Evolutionary conservation across 306 rosid genomes (phyloP).

Genomic region (Dicorynia guianensis): DNA sequence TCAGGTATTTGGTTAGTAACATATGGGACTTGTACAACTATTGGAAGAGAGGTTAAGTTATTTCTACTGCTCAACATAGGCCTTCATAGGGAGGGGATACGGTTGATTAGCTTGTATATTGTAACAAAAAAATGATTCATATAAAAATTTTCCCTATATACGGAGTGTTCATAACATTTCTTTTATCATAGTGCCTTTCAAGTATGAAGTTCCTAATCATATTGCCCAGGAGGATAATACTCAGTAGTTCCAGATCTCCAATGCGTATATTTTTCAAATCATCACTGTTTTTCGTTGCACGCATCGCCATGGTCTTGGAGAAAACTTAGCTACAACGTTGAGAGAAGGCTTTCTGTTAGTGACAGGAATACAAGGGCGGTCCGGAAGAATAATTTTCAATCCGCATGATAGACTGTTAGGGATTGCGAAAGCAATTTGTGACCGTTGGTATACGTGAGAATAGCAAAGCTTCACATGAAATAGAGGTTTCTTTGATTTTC

Average conservation of each 20-base stretch:
- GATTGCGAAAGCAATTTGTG: too few species aligned
- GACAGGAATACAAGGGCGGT: too few species aligned
- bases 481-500: too few species aligned
- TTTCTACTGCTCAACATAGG: slow-evolving; percentile 45
- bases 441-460: too few species aligned
- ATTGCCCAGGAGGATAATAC: slow-evolving; percentile 2
- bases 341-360: too few species aligned
- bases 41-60: slow-evolving; percentile 49
- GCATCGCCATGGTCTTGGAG: too few species aligned
- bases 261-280: too few species aligned
- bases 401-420: too few species aligned
- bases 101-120: slow-evolving; percentile 52
- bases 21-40: slow-evolving; percentile 38
- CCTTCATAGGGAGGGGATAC: slow-evolving; percentile 51
- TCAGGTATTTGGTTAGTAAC: slow-evolving; percentile 44
- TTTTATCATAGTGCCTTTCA: background rate
- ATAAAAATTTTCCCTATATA: slow-evolving; percentile 5
- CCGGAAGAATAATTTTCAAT: too few species aligned
- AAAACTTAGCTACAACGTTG: too few species aligned
- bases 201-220: slow-evolving; percentile 12
- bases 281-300: too few species aligned
- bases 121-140: slow-evolving; percentile 43
- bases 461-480: too few species aligned
- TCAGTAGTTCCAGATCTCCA: background rate
- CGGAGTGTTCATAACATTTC: slow-evolving; percentile 38